phyloP scores from a whole-genome alignment of 495 filamentous ascomycete species.

The Aspergillus baeticus region DNA sequence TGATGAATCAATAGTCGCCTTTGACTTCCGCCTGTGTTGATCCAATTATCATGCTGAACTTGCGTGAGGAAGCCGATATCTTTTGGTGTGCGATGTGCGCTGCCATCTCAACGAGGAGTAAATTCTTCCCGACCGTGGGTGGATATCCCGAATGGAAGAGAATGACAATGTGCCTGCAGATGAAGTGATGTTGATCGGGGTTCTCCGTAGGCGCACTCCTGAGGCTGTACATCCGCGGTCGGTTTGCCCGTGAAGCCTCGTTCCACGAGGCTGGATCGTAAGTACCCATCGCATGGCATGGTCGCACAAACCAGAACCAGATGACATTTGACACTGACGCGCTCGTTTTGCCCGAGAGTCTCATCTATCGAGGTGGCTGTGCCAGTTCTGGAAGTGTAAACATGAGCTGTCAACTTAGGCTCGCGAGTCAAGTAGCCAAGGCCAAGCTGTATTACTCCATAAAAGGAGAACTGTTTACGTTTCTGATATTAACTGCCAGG shows the following conservation, averaged over 20 bases:
- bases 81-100: not conserved
- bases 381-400: not conserved
- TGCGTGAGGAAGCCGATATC: not conserved
- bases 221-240: constrained; percentile 15
- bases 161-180: not conserved
- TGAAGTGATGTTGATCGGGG: not conserved
- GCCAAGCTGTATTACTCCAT: not conserved
- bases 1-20: constrained; percentile 25
- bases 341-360: not conserved
- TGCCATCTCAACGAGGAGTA: too few species aligned
- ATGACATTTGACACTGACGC: constrained; percentile 12
- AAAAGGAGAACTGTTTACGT: not conserved
- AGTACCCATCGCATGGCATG: constrained; percentile 27
- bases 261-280: constrained; percentile 27
- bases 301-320: constrained; percentile 12
- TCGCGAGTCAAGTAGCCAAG: not conserved
- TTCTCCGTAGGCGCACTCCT: constrained; percentile 3
- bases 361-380: not conserved
- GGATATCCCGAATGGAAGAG: too few species aligned
- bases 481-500: constrained; percentile 4
- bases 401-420: constrained; percentile 1
- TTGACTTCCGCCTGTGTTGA: not conserved
- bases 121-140: too few species aligned
- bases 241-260: constrained; percentile 11
- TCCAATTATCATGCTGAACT: not conserved